Conservation (phyloP, 2,329 filamentous ascomycete species). For the Calonectria fujianensis region DNA sequence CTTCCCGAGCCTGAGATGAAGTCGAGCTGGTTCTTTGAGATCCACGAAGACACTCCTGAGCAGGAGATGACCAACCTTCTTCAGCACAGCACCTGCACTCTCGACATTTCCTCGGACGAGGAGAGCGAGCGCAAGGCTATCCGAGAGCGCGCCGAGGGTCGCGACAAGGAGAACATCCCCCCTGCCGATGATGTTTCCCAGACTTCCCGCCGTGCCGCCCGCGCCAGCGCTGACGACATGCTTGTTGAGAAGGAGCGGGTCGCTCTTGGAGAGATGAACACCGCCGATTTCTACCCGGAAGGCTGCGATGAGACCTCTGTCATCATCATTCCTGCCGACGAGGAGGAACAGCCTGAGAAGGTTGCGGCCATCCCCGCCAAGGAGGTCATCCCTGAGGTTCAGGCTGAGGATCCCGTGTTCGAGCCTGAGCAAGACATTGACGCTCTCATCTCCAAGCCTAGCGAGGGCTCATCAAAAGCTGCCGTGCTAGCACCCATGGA, state of each 20-base stretch:
- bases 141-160: conserved; percentile 73
- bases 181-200: conserved; percentile 80
- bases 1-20: conserved; percentile 71
- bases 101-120: conserved; percentile 94
- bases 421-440: conserved; percentile 58
- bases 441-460: conserved; percentile 60
- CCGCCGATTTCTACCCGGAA: conserved; percentile 79
- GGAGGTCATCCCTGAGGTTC: conserved; percentile 47
- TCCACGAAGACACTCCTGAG: conserved; percentile 93
- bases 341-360: conserved; percentile 63
- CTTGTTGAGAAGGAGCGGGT: conserved; percentile 78
- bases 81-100: conserved; percentile 89
- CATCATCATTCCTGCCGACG: conserved; percentile 78
- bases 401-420: conserved; percentile 48
- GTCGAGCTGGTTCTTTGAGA: conserved; percentile 91
- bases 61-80: conserved; percentile 95
- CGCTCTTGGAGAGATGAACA: conserved; percentile 80
- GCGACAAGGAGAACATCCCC: conserved; percentile 95
- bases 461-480: conserved; percentile 64
- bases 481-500: conserved; percentile 73
- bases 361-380: conserved; percentile 40
- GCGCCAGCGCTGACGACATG: conserved; percentile 69
- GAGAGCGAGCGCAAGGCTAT: conserved; percentile 76
- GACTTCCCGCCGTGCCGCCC: conserved; percentile 63
- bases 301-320: conserved; percentile 79